Conservation (phyloP, 129 eudicot genomes). For the Helichrysum umbraculigerum region DNA sequence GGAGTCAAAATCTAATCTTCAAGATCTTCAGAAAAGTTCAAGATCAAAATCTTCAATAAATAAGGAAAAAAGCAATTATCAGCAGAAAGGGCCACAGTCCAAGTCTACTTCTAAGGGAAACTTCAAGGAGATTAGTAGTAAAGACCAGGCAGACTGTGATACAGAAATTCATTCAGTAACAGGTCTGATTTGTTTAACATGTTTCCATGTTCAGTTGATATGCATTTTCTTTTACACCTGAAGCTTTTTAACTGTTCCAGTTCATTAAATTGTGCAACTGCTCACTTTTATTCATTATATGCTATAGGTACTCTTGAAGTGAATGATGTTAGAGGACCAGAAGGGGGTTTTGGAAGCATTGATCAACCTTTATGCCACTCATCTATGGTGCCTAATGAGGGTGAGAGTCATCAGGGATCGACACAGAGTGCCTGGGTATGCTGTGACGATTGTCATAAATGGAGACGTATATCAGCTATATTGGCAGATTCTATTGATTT, state of each 20-base stretch:
- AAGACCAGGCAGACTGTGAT: constrained; percentile 24
- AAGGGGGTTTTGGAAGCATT: constrained; percentile 32
- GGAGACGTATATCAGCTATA: constrained; percentile 85
- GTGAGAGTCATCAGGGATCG: constrained; percentile 28
- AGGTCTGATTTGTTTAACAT: constrained; percentile 35
- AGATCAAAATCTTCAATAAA: constrained; percentile 34
- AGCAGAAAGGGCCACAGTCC: constrained; percentile 34
- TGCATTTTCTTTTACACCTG: not conserved
- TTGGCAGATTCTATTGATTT: constrained; percentile 83
- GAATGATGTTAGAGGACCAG: constrained; percentile 39
- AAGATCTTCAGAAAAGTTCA: constrained; percentile 36
- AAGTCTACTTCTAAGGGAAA: constrained; percentile 28
- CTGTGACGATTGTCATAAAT: constrained; percentile 86
- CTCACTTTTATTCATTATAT: constrained; percentile 1
- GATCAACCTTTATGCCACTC: constrained; percentile 29
- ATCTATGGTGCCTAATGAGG: constrained; percentile 30
- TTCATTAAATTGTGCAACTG: constrained; percentile 3
- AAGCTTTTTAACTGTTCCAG: not conserved
- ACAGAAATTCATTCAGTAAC: constrained; percentile 35
- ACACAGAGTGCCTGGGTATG: constrained; percentile 86
- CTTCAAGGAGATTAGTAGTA: constrained; percentile 35
- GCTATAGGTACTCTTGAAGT: constrained; percentile 40
- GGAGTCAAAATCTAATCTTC: constrained; percentile 36
- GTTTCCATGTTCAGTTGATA: constrained; percentile 1
- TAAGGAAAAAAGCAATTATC: constrained; percentile 26